Evolutionary conservation across 2,329 filamentous ascomycete genomes (phyloP).

Genomic region (Microcyclospora tardicrescens): DNA sequence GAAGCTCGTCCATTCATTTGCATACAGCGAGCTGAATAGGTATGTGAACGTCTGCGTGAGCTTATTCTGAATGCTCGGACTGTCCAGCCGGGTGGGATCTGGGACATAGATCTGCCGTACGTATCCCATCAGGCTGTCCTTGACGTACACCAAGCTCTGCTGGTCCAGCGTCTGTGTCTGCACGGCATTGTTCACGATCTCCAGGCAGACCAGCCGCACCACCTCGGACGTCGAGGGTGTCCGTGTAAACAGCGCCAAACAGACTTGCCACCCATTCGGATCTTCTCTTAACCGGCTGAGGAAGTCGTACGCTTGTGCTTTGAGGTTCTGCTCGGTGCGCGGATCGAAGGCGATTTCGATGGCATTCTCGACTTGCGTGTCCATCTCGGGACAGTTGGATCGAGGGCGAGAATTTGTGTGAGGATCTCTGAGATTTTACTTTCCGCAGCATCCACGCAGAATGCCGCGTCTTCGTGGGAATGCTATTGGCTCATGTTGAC

Average conservation of each 20-base stretch:
- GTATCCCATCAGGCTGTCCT: constrained; percentile 71
- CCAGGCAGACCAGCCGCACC: constrained; percentile 76
- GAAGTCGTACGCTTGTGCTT: constrained; percentile 72
- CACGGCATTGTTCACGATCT: constrained; percentile 85
- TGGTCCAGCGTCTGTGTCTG: constrained; percentile 65
- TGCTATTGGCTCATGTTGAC: constrained; percentile 3
- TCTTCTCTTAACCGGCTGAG: constrained; percentile 65
- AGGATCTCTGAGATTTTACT: too few relatives aligned
- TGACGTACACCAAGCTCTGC: constrained; percentile 60
- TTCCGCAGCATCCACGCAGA: constrained; percentile 4
- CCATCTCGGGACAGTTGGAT: constrained; percentile 10
- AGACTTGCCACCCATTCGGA: constrained; percentile 79
- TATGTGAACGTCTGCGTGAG: constrained; percentile 91
- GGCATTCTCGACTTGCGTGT: constrained; percentile 70
- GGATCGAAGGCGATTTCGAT: constrained; percentile 89
- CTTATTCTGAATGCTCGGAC: constrained; percentile 79
- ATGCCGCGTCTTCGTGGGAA: constrained; percentile 3
- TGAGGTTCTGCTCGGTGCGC: constrained; percentile 58
- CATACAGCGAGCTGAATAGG: constrained; percentile 79
- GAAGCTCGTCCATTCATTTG: constrained; percentile 74
- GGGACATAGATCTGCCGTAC: constrained; percentile 61
- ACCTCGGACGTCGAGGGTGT: constrained; percentile 66
- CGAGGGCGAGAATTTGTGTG: neutral
- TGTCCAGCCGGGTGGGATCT: constrained; percentile 47
- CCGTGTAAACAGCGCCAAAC: constrained; percentile 71